Percentiles rank a stretch among this genome's conserved stretches.
Evolutionary conservation across 805 yeast genomes (phyloP).

Genomic region (Torulaspora gathmanii): DNA sequence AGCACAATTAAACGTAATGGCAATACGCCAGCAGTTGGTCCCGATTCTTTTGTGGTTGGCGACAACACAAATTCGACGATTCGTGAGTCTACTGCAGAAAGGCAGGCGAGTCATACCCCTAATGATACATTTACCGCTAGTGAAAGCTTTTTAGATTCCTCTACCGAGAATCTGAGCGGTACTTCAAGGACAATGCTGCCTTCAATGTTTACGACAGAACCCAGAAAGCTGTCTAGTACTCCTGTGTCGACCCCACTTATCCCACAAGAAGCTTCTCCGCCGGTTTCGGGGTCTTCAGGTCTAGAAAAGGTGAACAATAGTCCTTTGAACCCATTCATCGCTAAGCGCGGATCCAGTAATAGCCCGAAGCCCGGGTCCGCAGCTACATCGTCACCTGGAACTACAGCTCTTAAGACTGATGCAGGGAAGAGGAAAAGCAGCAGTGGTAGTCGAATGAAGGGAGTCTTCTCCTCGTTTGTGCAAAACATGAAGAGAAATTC

Average conservation of each 20-base stretch:
- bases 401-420: slow-evolving; percentile 8
- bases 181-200: slow-evolving; percentile 8
- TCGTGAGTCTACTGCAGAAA: slow-evolving; percentile 18
- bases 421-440: slow-evolving; percentile 40
- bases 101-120: slow-evolving; percentile 8
- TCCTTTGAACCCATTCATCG: slow-evolving; percentile 10
- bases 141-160: slow-evolving; percentile 11
- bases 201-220: slow-evolving; percentile 1
- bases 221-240: slow-evolving; percentile 6
- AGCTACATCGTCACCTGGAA: slow-evolving; percentile 23
- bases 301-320: slow-evolving; percentile 8
- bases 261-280: slow-evolving; percentile 9
- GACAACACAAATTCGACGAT: slow-evolving; percentile 30
- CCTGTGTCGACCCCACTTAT: slow-evolving; percentile 13
- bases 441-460: slow-evolving; percentile 43
- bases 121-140: slow-evolving; percentile 9
- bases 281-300: slow-evolving; percentile 8
- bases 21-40: slow-evolving; percentile 5
- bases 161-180: slow-evolving; percentile 8
- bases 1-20: neutral
- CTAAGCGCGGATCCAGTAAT: slow-evolving; percentile 9
- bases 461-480: slow-evolving; percentile 50
- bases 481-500: slow-evolving; percentile 31
- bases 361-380: slow-evolving; percentile 13
- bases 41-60: slow-evolving; percentile 18